Evolutionary conservation across 192 early-diverging fungal species (phyloP).

Genomic region (Borealophlyctis nickersoniae): DNA sequence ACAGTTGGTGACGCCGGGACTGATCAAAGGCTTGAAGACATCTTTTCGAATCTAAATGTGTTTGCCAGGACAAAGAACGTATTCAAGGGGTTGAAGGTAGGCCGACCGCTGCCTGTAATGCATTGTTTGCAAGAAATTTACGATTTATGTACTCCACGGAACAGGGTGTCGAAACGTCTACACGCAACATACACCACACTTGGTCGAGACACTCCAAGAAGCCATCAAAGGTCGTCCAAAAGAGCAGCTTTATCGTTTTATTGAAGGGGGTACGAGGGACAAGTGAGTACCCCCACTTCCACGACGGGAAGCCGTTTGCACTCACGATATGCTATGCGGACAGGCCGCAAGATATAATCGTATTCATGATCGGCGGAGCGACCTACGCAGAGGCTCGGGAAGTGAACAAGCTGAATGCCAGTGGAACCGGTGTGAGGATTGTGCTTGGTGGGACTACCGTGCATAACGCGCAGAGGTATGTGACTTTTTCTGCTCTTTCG

Average conservation of each 20-base stretch:
- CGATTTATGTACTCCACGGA: too few relatives aligned
- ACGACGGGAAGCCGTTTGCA: too few relatives aligned
- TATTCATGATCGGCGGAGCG: constrained; percentile 94
- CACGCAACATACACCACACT: constrained; percentile 88
- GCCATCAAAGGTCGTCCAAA: constrained; percentile 77
- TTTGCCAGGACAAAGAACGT: constrained; percentile 82
- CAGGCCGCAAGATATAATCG: constrained; percentile 90
- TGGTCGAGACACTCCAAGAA: constrained; percentile 75
- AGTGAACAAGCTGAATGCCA: constrained; percentile 79
- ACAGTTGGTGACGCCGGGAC: constrained; percentile 75
- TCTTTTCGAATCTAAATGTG: constrained; percentile 85
- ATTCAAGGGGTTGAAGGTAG: constrained; percentile 88
- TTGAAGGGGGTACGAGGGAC: constrained; percentile 58
- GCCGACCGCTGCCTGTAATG: too few relatives aligned
- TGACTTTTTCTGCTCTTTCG: too few relatives aligned
- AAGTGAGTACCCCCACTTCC: constrained; percentile 36
- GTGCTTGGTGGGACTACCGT: constrained; percentile 91
- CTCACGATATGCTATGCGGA: neutral
- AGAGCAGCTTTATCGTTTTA: constrained; percentile 73
- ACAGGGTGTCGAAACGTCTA: constrained; percentile 99
- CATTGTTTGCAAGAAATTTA: constrained; percentile 3
- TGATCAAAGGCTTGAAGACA: constrained; percentile 78
- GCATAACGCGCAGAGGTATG: constrained; percentile 74
- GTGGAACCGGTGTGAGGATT: constrained; percentile 71
- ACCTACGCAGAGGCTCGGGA: constrained; percentile 91